Base-by-base conservation (phyloP, 2,329 filamentous ascomycete genomes). In the Fusarium pseudograminearum region DNA sequence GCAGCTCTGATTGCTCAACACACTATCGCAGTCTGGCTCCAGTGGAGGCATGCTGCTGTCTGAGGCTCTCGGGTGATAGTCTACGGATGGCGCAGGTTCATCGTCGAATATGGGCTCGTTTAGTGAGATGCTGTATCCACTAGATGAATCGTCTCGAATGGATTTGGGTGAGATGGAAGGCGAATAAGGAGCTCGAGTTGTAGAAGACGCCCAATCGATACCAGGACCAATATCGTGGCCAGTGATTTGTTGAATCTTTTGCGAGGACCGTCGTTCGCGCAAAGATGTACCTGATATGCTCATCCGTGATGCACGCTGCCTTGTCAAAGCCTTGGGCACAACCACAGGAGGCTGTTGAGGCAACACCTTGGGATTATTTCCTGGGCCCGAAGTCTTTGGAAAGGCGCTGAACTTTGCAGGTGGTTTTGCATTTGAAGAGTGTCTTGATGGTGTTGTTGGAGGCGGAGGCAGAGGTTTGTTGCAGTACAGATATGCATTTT, bases 181-280 rank as follows among this genome's bases (percentile, higher is more conserved):
- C 16, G 65, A 75, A 52, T 70, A 61, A 34, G 40, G 56, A 38
- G 38, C 26, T 30, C 57, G 24, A 34, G 51, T 26, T 44, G 54
- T 30, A 57, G 68, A 38, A 20, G 64, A 28, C 7, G 56, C 55
- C 64, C 70, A 74, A 46, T 75, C 73, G 16, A 63, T 44, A 20
- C 47, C 48, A 20, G 77, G 63, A 47, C 76, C 75, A n/a, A 83
- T 45, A 41, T 81, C 79, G 30, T 80, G 74, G 2, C 82, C 83
- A 7, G 76, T 83, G 16, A 84, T 76, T 67, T 83, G 80, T 34
- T 78, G 76, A 42, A 83, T 75, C 73, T 84, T 84, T 44, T 75
- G 74, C 0, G 77, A 77, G 0, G 81, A 79, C 2, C 76, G 73
- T 12, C 67, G 71, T 22, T 72, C 69, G 24, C 70, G 61, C 14